Evolutionary conservation across 129 eudicot species (phyloP).

Genomic region (Flaveria brownii): DNA sequence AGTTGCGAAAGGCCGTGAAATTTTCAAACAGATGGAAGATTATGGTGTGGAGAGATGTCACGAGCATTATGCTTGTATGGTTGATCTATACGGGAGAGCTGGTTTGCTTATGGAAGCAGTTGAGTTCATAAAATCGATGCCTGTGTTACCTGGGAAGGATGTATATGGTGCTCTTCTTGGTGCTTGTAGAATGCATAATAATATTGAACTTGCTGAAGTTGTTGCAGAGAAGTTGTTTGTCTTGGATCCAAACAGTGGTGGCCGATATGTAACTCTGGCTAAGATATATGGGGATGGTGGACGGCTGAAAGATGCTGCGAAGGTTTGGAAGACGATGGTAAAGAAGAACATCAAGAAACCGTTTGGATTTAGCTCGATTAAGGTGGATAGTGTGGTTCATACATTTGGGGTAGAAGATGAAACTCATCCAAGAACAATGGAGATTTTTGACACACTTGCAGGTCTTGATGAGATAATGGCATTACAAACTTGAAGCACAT

Average conservation of each 20-base stretch:
- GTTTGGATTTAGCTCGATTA: constrained; percentile 49
- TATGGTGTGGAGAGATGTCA: constrained; percentile 36
- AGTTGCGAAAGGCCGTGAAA: constrained; percentile 41
- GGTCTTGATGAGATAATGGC: constrained; percentile 36
- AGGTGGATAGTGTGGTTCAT: constrained; percentile 49
- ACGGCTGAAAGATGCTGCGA: constrained; percentile 52
- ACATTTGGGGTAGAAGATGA: constrained; percentile 55
- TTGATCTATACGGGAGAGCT: constrained; percentile 47
- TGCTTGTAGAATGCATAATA: constrained; percentile 48
- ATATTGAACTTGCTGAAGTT: constrained; percentile 44
- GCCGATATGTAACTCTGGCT: constrained; percentile 46
- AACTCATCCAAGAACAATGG: constrained; percentile 33
- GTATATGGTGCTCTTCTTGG: constrained; percentile 52
- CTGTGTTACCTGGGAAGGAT: constrained; percentile 37
- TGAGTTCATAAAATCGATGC: constrained; percentile 40
- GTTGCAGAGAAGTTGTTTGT: constrained; percentile 51
- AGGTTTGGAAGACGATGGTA: constrained; percentile 47
- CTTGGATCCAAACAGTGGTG: constrained; percentile 51
- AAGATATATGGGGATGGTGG: constrained; percentile 53
- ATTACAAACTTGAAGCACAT: constrained; percentile 16
- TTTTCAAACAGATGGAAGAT: constrained; percentile 48
- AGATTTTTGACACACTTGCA: constrained; percentile 43
- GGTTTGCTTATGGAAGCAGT: constrained; percentile 47
- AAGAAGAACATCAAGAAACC: constrained; percentile 43
- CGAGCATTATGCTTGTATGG: constrained; percentile 58